phyloP scores from a whole-genome alignment of 2,329 filamentous ascomycete species.

The Emmonsia crescens region DNA sequence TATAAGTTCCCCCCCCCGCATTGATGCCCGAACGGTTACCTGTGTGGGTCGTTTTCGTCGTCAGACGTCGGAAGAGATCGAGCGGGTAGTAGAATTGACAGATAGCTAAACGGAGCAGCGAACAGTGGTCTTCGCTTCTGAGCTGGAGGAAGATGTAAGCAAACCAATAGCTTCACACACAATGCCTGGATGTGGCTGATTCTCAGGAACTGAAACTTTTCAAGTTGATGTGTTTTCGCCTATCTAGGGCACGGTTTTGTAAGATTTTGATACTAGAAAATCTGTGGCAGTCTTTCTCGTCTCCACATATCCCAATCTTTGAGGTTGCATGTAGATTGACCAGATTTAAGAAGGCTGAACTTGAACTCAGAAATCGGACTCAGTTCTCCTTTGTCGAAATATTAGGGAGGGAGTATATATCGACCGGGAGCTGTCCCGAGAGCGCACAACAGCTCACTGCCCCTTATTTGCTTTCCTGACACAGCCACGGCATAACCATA shows the following conservation, averaged over 20 bases:
- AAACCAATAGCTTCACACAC: background rate
- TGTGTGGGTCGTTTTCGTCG: background rate
- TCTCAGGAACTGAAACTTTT: background rate
- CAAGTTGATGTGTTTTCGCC: background rate
- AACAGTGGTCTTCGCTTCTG: background rate
- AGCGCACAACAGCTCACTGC: background rate
- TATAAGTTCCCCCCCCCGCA: background rate
- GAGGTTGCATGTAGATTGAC: background rate
- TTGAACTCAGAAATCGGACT: background rate
- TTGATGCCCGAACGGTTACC: background rate
- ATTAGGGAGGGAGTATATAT: background rate
- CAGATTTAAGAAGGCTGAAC: background rate
- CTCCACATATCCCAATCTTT: background rate
- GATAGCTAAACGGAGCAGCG: background rate
- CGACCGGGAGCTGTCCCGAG: background rate
- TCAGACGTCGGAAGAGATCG: background rate
- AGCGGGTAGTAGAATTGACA: background rate
- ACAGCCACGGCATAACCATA: background rate
- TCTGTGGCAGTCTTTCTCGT: too few species aligned
- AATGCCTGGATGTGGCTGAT: background rate
- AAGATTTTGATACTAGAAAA: too few species aligned
- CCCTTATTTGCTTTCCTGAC: background rate
- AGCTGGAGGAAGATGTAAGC: too few species aligned
- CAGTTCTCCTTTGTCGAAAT: background rate
- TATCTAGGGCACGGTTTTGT: background rate